Evolutionary conservation across 495 filamentous ascomycete genomes (phyloP).

Genomic region (Penicillium soppii): DNA sequence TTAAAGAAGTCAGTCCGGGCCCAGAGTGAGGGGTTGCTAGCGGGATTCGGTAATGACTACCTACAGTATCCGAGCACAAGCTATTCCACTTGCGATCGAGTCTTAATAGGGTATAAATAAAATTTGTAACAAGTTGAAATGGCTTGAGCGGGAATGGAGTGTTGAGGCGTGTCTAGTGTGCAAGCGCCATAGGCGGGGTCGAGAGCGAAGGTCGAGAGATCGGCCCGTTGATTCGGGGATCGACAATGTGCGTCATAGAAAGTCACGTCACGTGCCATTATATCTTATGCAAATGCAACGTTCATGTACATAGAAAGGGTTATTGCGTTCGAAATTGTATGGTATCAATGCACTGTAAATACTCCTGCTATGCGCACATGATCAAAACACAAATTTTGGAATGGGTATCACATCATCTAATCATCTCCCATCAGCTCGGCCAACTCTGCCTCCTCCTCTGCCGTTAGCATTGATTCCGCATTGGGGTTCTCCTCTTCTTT

Average conservation of each 20-base stretch:
- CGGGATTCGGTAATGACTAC: conserved; percentile 18
- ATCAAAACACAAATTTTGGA: conserved; percentile 2
- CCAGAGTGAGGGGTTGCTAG: conserved; percentile 17
- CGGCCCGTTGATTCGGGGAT: conserved; percentile 28
- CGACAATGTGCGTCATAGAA: conserved; percentile 38
- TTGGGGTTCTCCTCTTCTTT: conserved; percentile 29
- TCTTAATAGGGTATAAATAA: background rate
- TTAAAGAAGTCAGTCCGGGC: background rate
- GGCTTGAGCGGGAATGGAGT: conserved; percentile 3
- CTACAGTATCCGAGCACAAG: conserved; percentile 1
- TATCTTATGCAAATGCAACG: background rate
- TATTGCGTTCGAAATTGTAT: background rate
- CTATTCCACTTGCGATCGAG: conserved; percentile 4
- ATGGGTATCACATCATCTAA: conserved; percentile 23
- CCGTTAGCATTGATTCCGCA: conserved; percentile 58
- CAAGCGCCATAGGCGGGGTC: conserved; percentile 22
- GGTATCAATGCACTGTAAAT: background rate
- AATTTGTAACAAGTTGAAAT: background rate
- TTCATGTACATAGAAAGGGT: background rate
- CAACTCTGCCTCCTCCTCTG: conserved; percentile 82
- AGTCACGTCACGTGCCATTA: conserved; percentile 26
- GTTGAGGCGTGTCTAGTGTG: conserved; percentile 6
- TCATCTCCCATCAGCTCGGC: conserved; percentile 81
- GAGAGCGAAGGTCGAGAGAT: conserved; percentile 16
- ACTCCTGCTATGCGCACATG: background rate